Evolutionary conservation across 495 filamentous ascomycete genomes (phyloP).

Genomic region (Trichoderma reesei): DNA sequence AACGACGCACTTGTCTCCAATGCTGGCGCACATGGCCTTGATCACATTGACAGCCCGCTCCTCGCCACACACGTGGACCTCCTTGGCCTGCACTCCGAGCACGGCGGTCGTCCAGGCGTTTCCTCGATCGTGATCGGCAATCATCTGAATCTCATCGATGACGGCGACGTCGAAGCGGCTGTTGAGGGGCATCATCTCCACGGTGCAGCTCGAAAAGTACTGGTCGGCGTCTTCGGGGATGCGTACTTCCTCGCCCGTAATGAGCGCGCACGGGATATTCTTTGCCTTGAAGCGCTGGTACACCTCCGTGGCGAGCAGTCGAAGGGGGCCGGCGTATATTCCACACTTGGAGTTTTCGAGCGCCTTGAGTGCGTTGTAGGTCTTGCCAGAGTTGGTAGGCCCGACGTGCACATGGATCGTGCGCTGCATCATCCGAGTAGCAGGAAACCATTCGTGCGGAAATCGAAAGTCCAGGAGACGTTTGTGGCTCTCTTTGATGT

Average conservation of each 20-base stretch:
- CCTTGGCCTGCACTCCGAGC: conserved; percentile 72
- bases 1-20: conserved; percentile 75
- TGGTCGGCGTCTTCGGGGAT: conserved; percentile 38
- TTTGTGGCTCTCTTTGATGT: conserved; percentile 19
- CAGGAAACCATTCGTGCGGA: conserved; percentile 86
- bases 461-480: conserved; percentile 68
- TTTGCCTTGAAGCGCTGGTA: conserved; percentile 70
- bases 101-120: conserved; percentile 97
- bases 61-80: conserved; percentile 93
- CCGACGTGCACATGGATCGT: conserved; percentile 91
- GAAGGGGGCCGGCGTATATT: conserved; percentile 84
- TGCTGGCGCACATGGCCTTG: conserved; percentile 61
- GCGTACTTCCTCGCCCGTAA: conserved; percentile 86
- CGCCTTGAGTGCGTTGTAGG: conserved; percentile 85
- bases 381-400: conserved; percentile 97
- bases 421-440: conserved; percentile 64
- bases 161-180: conserved; percentile 73
- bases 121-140: conserved; percentile 66
- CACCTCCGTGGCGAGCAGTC: conserved; percentile 88
- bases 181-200: conserved; percentile 86
- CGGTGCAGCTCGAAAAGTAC: conserved; percentile 72
- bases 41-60: conserved; percentile 72
- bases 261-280: conserved; percentile 62
- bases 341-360: conserved; percentile 66
- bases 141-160: conserved; percentile 98